Evolutionary conservation across 495 filamentous ascomycete genomes (phyloP).

Genomic region (Neurospora sp.): DNA sequence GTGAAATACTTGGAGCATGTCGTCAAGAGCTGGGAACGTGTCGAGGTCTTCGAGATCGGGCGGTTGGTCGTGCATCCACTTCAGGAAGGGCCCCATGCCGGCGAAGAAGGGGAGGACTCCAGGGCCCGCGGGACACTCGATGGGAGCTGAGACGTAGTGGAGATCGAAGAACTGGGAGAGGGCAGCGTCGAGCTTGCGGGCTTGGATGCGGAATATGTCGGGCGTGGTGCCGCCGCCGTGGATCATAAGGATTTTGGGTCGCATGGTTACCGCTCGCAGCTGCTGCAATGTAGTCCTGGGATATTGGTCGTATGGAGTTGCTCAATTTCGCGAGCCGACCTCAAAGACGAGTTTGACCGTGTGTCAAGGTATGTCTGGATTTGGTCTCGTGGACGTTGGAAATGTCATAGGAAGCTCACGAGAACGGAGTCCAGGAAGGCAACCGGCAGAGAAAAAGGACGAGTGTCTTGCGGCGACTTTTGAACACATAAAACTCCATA

Average conservation of each 20-base stretch:
- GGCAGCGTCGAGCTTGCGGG: constrained; percentile 11
- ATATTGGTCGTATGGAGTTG: not conserved
- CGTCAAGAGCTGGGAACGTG: not conserved
- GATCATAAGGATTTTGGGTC: constrained; percentile 19
- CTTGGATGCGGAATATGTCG: constrained; percentile 21
- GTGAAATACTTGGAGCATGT: constrained; percentile 2
- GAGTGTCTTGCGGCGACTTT: not conserved
- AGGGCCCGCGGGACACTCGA: constrained; percentile 8
- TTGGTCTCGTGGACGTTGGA: not conserved
- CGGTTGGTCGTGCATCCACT: constrained; percentile 13
- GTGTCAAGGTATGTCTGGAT: not conserved
- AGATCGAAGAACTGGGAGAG: constrained; percentile 18
- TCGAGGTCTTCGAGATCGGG: constrained; percentile 1
- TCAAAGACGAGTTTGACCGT: not conserved
- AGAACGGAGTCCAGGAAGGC: not conserved
- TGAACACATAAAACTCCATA: not conserved
- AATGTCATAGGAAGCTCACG: not conserved
- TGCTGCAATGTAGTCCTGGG: not conserved
- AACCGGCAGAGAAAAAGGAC: not conserved
- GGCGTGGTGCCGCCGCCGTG: constrained; percentile 18
- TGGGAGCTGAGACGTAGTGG: constrained; percentile 11
- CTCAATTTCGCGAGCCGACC: not conserved
- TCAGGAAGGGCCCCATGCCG: constrained; percentile 12
- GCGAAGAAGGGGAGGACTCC: constrained; percentile 21
- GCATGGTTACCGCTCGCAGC: not conserved